phyloP scores from a whole-genome alignment of 2,329 filamentous ascomycete species.

The Aspergillus quadrilineatus region DNA sequence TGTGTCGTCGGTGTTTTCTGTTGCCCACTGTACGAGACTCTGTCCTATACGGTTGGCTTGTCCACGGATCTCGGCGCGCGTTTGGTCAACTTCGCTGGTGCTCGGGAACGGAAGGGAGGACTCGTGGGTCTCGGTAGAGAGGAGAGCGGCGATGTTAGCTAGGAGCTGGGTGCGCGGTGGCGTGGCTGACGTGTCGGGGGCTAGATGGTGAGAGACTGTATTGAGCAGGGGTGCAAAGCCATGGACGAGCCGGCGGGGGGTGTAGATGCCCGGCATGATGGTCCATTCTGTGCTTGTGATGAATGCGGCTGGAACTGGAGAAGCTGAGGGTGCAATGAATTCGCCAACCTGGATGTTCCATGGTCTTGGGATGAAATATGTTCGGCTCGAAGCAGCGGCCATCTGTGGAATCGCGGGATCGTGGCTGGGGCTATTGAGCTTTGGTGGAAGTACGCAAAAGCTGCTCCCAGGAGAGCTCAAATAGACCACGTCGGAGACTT shows the following conservation, averaged over 20 bases:
- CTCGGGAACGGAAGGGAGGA: slow-evolving; percentile 15
- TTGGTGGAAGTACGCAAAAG: too few relatives aligned
- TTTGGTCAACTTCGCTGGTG: slow-evolving; percentile 7
- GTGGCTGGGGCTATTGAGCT: too few relatives aligned
- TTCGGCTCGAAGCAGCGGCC: too few relatives aligned
- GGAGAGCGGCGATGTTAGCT: slow-evolving; percentile 21
- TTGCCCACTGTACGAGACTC: slow-evolving; percentile 19
- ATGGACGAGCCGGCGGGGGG: slow-evolving; percentile 22
- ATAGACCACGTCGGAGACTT: too few relatives aligned
- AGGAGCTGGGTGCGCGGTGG: slow-evolving; percentile 16
- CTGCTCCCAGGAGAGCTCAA: too few relatives aligned
- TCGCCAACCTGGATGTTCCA: too few relatives aligned
- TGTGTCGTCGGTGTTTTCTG: background rate
- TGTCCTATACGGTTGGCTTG: slow-evolving; percentile 20
- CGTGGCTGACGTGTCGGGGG: slow-evolving; percentile 6
- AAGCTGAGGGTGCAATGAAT: too few relatives aligned
- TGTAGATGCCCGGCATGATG: slow-evolving; percentile 20
- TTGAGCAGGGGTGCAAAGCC: slow-evolving; percentile 22
- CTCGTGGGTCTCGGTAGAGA: slow-evolving; percentile 21
- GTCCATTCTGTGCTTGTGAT: slow-evolving; percentile 7
- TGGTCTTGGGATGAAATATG: too few relatives aligned
- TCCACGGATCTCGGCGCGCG: slow-evolving; percentile 16
- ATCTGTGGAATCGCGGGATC: too few relatives aligned
- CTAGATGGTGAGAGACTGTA: slow-evolving; percentile 18
- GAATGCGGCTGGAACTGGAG: too few relatives aligned